Percentiles rank a stretch among this genome's conserved stretches.
Conservation (phyloP, 768 basidiomycete species). For the Naganishia onofrii region DNA sequence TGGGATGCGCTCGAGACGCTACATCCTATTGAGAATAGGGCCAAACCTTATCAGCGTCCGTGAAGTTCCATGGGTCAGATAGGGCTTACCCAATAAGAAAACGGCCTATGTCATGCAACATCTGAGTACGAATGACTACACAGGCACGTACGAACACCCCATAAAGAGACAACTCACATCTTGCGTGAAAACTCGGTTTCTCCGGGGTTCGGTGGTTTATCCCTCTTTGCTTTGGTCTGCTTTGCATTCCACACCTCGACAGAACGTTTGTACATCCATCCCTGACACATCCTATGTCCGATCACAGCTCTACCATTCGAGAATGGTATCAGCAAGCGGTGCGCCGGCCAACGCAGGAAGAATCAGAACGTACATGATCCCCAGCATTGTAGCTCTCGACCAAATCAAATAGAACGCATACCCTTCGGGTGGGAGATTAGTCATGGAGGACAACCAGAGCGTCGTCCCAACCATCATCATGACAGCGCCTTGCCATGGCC, state of each 20-base stretch:
- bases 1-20: constrained; percentile 32
- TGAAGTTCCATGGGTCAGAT: background rate
- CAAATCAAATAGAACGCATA: constrained; percentile 32
- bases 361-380: constrained; percentile 25
- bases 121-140: background rate
- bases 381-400: constrained; percentile 29
- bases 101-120: constrained; percentile 18
- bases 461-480: constrained; percentile 29
- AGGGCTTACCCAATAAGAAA: constrained; percentile 31
- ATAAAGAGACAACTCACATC: constrained; percentile 17
- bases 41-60: background rate
- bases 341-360: background rate
- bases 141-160: background rate
- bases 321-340: background rate
- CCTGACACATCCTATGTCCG: constrained; percentile 29
- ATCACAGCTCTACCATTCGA: constrained; percentile 5
- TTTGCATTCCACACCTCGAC: constrained; percentile 33
- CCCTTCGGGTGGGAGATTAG: constrained; percentile 28
- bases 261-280: constrained; percentile 22
- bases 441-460: constrained; percentile 25
- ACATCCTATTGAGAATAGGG: constrained; percentile 1
- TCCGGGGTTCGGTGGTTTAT: constrained; percentile 27
- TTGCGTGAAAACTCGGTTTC: constrained; percentile 31
- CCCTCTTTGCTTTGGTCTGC: constrained; percentile 25
- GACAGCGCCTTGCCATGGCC: constrained; percentile 32